A percentile compares a stretch with the other conserved stretches of the same genome.
Evolutionary conservation across 2,329 filamentous ascomycete genomes (phyloP).

Genomic region (Stagonosporopsis rhizophila): DNA sequence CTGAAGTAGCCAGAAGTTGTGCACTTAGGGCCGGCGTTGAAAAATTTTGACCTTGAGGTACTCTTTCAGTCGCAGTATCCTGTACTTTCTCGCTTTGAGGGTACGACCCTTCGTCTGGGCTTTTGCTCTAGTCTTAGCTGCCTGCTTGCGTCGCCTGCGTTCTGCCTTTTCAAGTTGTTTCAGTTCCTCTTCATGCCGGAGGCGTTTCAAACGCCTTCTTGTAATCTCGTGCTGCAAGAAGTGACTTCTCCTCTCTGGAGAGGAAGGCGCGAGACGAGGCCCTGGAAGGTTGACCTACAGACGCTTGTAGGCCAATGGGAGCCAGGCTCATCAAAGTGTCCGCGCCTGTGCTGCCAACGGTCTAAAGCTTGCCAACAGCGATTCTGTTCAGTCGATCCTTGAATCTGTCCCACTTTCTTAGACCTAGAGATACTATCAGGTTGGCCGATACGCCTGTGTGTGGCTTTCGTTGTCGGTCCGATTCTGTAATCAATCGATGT

Average conservation of each 20-base stretch:
- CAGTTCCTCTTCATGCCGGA: slow-evolving; percentile 5
- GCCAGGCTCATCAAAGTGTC: slow-evolving; percentile 10
- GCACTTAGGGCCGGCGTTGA: slow-evolving; percentile 2
- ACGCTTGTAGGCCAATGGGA: slow-evolving; percentile 2
- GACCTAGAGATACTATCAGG: background rate
- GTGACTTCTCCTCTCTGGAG: slow-evolving; percentile 9
- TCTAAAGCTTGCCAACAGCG: background rate
- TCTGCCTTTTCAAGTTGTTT: background rate
- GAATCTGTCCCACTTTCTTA: background rate
- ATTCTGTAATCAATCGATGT: background rate
- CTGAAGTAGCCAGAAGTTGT: background rate
- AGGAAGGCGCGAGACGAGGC: background rate
- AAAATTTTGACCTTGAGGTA: slow-evolving; percentile 11
- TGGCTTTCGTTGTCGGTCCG: background rate
- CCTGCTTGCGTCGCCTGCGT: slow-evolving; percentile 3
- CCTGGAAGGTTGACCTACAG: background rate
- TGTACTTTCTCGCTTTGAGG: slow-evolving; percentile 1
- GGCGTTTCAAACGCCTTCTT: slow-evolving; percentile 4
- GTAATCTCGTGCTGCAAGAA: slow-evolving; percentile 3
- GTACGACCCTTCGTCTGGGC: background rate
- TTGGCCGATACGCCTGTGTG: background rate
- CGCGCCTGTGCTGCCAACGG: background rate
- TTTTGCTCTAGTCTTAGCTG: slow-evolving; percentile 1
- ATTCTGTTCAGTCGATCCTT: background rate
- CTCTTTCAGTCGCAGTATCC: background rate